Evolutionary conservation across 805 yeast species (phyloP), one percentile per base, ranked within the genome.

Genomic region (Saccharomycopsis lassenensis): DNA sequence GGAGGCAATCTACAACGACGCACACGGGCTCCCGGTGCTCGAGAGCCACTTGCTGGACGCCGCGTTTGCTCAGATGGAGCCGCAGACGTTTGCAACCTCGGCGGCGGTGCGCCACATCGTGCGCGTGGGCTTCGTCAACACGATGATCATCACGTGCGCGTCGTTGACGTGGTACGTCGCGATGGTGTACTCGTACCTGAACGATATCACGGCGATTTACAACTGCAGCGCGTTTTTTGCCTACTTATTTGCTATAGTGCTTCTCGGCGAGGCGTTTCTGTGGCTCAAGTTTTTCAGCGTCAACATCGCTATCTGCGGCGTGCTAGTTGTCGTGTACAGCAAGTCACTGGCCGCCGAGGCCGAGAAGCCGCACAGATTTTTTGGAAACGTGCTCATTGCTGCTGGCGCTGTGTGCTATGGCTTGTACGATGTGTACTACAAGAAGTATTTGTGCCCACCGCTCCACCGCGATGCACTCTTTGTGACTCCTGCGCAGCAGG

Each of bases 161-260:
- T 94, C 93, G 1, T 62, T 71, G 14, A 72, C 94, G 2, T 84
- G 95, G 95, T 85, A 83, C 52, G 68, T 81, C 12, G 80, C 94
- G 7, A 82, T 85, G 74, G 65, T 75, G 21, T 57, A 81, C 51
- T 76, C 94, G 1, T 79, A 86, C 20, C 84, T 93, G 0, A 67
- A 84, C 3, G 94, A 85, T 49, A 79, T 85, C 24, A 85, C 94
- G 2, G 95, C 95, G 3, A 84, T 84, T 42, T 85, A 84, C 59
- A 84, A 85, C 59, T 83, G 91, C 52, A 77, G 89, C 11, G 93
- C 94, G 0, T 85, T 85, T 54, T 78, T 87, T 3, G 94, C 94
- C 0, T 77, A 85, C 50, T 70, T 82, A 11, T 84, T 85, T 56
- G 84, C 93, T 3, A 75, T 85, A 19, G 82, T 86, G 1, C 55